phyloP scores from a whole-genome alignment of 306 rosid genomes.

The Prunus persica region DNA sequence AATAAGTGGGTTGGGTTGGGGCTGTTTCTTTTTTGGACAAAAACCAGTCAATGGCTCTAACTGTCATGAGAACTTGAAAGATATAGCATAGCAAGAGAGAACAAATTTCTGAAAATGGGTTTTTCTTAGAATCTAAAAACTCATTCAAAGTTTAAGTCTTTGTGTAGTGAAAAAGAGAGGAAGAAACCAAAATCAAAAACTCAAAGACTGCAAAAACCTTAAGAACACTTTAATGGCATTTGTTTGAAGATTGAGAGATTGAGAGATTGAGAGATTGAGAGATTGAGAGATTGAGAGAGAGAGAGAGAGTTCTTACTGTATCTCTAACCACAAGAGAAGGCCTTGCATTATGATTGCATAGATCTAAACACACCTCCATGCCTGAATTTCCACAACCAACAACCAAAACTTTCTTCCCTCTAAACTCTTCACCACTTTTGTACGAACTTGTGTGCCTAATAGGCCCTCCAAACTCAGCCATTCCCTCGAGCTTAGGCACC shows the following conservation, averaged over 20 bases:
- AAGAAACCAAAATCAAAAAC: not conserved
- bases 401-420: constrained; percentile 64
- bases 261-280: not conserved
- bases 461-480: constrained; percentile 40
- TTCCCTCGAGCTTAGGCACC: constrained; percentile 56
- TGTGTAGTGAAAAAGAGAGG: not conserved
- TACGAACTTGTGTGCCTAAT: constrained; percentile 70
- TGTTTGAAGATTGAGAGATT: not conserved
- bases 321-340: constrained; percentile 83
- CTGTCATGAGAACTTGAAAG: not conserved
- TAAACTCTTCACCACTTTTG: constrained; percentile 61
- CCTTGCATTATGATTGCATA: constrained; percentile 62
- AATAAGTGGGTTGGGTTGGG: not conserved
- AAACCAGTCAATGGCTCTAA: not conserved
- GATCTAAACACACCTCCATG: constrained; percentile 93
- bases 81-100: not conserved
- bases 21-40: not conserved
- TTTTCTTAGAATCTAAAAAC: not conserved
- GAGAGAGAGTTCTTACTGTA: constrained; percentile 43
- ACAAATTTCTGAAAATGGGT: not conserved
- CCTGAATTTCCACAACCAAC: constrained; percentile 97
- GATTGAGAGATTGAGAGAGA: too few relatives aligned
- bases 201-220: not conserved
- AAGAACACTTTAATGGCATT: not conserved
- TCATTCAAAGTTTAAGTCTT: not conserved